phyloP scores from a whole-genome alignment of 2,329 filamentous ascomycete species.

The Fusarium oligoseptatum region DNA sequence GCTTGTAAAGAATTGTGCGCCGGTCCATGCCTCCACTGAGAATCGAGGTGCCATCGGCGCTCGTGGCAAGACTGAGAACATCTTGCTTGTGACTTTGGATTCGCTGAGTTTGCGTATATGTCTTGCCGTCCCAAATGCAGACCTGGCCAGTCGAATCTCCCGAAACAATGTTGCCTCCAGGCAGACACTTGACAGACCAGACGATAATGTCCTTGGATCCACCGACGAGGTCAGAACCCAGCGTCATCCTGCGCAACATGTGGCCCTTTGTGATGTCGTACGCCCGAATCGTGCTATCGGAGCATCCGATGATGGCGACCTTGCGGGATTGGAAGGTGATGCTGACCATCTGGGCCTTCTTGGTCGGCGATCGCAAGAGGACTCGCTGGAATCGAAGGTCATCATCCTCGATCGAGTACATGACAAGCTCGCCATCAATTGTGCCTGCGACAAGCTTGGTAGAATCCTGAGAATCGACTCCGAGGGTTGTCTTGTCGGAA shows the following conservation, averaged over 20 bases:
- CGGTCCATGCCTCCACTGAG: conserved; percentile 94
- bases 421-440: conserved; percentile 88
- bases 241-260: conserved; percentile 83
- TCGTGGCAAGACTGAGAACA: conserved; percentile 87
- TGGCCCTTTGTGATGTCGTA: conserved; percentile 87
- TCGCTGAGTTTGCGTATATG: conserved; percentile 87
- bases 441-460: conserved; percentile 86
- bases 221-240: conserved; percentile 82
- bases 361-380: conserved; percentile 81
- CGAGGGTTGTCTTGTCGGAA: conserved; percentile 39
- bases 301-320: conserved; percentile 88
- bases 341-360: conserved; percentile 90
- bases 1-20: conserved; percentile 85
- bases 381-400: conserved; percentile 85
- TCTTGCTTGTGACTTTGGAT: conserved; percentile 91
- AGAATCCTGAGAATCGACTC: conserved; percentile 52
- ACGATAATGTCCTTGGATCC: conserved; percentile 89
- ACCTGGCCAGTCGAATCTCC: conserved; percentile 96
- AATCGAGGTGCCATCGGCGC: conserved; percentile 83
- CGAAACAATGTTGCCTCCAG: conserved; percentile 90
- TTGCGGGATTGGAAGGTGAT: conserved; percentile 89
- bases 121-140: conserved; percentile 93
- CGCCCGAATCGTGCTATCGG: conserved; percentile 94
- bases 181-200: conserved; percentile 91
- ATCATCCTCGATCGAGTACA: conserved; percentile 88